Conservation (phyloP, 2,329 filamentous ascomycete genomes). For the Biscogniauxia mediterranea region DNA sequence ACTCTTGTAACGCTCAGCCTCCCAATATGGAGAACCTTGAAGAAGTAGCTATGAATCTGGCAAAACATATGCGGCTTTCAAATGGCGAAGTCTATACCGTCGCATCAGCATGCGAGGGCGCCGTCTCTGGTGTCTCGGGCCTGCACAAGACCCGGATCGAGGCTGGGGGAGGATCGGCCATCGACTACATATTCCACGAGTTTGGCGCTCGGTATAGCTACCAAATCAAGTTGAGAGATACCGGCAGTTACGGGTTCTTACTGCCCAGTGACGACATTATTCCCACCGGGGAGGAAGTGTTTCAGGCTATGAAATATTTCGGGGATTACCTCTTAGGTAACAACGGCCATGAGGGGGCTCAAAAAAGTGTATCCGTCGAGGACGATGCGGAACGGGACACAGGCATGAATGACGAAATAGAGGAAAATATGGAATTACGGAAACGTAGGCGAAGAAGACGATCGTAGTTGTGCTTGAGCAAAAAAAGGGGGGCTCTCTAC, state of each 20-base stretch:
- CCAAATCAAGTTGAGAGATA: conserved; percentile 91
- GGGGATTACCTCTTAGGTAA: conserved; percentile 75
- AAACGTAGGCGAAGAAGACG: conserved; percentile 14
- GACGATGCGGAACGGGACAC: conserved; percentile 23
- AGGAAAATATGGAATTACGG: conserved; percentile 21
- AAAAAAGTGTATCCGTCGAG: conserved; percentile 27
- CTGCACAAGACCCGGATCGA: conserved; percentile 54
- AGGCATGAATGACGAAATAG: conserved; percentile 11
- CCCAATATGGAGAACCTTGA: conserved; percentile 89
- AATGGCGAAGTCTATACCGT: conserved; percentile 75
- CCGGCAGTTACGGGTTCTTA: conserved; percentile 90
- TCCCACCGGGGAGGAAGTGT: conserved; percentile 83
- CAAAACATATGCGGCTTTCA: conserved; percentile 83
- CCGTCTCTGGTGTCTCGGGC: conserved; percentile 43
- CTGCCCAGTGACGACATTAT: conserved; percentile 84
- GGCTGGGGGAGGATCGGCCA: conserved; percentile 75
- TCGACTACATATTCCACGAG: conserved; percentile 96
- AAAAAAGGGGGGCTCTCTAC: too few relatives aligned
- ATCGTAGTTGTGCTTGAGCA: conserved; percentile 9
- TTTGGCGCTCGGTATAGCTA: conserved; percentile 80
- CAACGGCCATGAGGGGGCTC: conserved; percentile 57
- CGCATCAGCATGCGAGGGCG: conserved; percentile 82
- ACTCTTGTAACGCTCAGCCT: conserved; percentile 73
- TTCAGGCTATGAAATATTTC: conserved; percentile 79
- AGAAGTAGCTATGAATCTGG: conserved; percentile 82